Evolutionary conservation across 495 filamentous ascomycete species (phyloP), one percentile per base, ranked within the genome.

Genomic region (Neurospora discreta): DNA sequence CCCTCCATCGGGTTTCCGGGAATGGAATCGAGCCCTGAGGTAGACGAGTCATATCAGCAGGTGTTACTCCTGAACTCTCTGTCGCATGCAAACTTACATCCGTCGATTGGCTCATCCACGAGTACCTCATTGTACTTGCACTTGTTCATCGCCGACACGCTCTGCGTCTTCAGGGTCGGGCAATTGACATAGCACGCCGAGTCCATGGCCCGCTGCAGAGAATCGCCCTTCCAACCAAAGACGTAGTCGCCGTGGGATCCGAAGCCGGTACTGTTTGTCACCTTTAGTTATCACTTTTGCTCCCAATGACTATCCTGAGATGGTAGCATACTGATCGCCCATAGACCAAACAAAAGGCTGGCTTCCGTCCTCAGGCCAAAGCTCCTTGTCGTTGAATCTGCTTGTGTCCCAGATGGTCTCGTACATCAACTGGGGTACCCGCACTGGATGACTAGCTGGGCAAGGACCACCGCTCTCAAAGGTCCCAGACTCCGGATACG

Each of bases 321-420:
- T 13, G 18, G 68, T 13, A 39, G 67, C 76, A 71, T 46, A 76
- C 78, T 67, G 33, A 68, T 84, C 78, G 26, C 81, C 81, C 40
- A 77, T 81, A n/a, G 77, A 76, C 81, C 82, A 85, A 0, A 84
- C 81, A 72, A 85, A 84, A 10, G 84, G 83, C 74, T 84, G 82
- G 20, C 72, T 70, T 71, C 81, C 82, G 40, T 81, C 75, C 43
- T 78, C 76, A 70, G 82, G 82, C 81, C 82, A 84, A 40, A 81
- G 74, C 39, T 84, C 80, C 16, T 81, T 80, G 71, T 77, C 68
- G 69, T 81, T 82, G 69, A 81, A 81, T 16, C 23, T 60, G 18
- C 72, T 69, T 0, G 81, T 82, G 39, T 81, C 77, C 79, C 79
- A 81, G 16, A 82, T 73, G 0, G 77, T 79, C 74, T 82, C 81